Conservation (phyloP, 2,329 filamentous ascomycete genomes). For the Rhexocercosporidium sp. region DNA sequence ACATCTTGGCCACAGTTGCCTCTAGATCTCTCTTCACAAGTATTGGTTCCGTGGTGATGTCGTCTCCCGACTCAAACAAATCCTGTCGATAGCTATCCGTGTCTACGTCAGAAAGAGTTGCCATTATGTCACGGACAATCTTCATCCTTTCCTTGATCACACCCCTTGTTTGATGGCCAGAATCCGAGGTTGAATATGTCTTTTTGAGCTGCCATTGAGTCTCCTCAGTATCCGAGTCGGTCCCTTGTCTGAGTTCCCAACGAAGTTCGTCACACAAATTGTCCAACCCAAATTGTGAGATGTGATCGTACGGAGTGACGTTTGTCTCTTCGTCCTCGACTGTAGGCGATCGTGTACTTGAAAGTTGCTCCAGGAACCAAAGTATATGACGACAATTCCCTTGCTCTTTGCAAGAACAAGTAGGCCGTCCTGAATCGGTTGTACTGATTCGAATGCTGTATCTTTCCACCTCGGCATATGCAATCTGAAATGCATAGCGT, state of each 20-base stretch:
- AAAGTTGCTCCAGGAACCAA: constrained; percentile 36
- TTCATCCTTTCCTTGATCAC: constrained; percentile 28
- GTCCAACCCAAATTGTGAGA: constrained; percentile 32
- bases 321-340: not conserved
- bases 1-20: constrained; percentile 36
- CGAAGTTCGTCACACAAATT: constrained; percentile 36
- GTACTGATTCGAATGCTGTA: constrained; percentile 36
- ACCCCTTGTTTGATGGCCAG: constrained; percentile 24
- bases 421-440: constrained; percentile 21
- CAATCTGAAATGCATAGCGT: constrained; percentile 39
- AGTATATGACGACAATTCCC: constrained; percentile 33
- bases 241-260: constrained; percentile 37
- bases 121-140: constrained; percentile 39
- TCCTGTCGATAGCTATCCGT: constrained; percentile 34
- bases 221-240: constrained; percentile 29
- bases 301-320: constrained; percentile 31
- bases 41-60: constrained; percentile 28
- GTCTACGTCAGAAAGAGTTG: constrained; percentile 32
- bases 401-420: constrained; percentile 32
- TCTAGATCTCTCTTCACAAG: constrained; percentile 34
- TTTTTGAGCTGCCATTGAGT: constrained; percentile 38
- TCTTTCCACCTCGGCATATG: constrained; percentile 34
- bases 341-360: constrained; percentile 13
- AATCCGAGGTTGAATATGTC: constrained; percentile 14
- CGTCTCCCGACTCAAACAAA: constrained; percentile 32